phyloP scores from a whole-genome alignment of 352 stramenopile genomes.

The Peronospora belbahrii region DNA sequence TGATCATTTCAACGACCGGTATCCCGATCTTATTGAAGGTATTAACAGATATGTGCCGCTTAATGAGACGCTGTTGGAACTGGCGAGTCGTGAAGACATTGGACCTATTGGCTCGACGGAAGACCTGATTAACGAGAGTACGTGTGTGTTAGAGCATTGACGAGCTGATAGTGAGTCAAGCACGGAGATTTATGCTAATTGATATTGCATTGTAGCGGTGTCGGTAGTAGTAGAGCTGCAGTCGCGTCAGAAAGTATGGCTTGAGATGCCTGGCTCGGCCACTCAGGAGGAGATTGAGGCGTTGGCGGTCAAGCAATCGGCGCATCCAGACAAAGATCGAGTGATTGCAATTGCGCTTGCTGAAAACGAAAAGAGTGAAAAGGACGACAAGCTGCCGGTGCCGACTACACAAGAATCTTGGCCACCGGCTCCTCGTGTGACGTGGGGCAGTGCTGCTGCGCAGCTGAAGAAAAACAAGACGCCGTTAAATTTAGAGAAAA shows the following conservation, averaged over 20 bases:
- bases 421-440: slow-evolving; percentile 40
- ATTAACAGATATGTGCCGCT: slow-evolving; percentile 66
- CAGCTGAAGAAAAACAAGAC: slow-evolving; percentile 14
- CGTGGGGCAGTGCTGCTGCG: slow-evolving; percentile 37
- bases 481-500: slow-evolving; percentile 13
- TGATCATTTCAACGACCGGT: slow-evolving; percentile 75
- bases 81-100: slow-evolving; percentile 60
- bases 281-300: slow-evolving; percentile 61
- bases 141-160: slow-evolving; percentile 7
- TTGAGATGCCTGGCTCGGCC: slow-evolving; percentile 47
- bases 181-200: not conserved
- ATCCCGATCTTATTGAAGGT: slow-evolving; percentile 59
- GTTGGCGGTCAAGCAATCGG: slow-evolving; percentile 42
- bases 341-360: slow-evolving; percentile 58
- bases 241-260: slow-evolving; percentile 42
- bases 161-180: not conserved
- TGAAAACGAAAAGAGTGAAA: slow-evolving; percentile 37
- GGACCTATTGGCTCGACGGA: slow-evolving; percentile 45
- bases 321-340: slow-evolving; percentile 28
- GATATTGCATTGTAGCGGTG: slow-evolving; percentile 29
- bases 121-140: slow-evolving; percentile 63
- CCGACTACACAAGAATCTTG: slow-evolving; percentile 32
- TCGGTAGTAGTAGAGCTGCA: slow-evolving; percentile 50
- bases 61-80: slow-evolving; percentile 33
- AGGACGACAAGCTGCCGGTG: slow-evolving; percentile 7